Base-by-base conservation (phyloP, 257 asterid species). In the Craterostigma plantagineum region DNA sequence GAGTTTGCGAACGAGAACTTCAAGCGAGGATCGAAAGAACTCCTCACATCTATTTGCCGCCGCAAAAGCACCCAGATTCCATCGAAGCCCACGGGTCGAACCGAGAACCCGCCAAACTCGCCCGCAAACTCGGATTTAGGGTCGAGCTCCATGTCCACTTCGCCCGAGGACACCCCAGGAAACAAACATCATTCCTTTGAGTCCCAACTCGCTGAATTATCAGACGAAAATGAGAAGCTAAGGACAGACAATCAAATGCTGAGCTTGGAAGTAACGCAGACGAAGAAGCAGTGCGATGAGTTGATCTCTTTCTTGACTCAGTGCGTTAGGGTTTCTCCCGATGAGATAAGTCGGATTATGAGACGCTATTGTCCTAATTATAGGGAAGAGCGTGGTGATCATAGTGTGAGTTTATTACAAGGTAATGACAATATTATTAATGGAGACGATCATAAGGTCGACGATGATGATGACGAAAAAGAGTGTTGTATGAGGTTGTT, bases 1-100 rank as follows among this genome's bases (percentile, higher is more conserved):
- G 96, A 85, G 55, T 85, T 85, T 10, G 92, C 94, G 27, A 85
- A 81, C 41, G 92, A 81, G 10, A 52, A 70, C 54, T 85, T 85
- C 66, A 60, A 59, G 70, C 76, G 77, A 43, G 94, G 75, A 14
- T 65, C 73, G 3, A 70, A 61, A 23, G 86, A 75, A 41, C 79
- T 85, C 40, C 83, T 85, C 36, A 49, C 64, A 0, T 68, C 58
- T 9, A 85, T 85, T 36, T 76, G 73, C 7, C 94, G 96, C 14
- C 70, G 94, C 37, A 85, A 77, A 52, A 62, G 4, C 30, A 6
- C 63, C 0, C 73, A 55, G 11, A 55, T n/a, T n/a, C n/a, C 58
- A 7, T 14, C 56, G 3, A 38, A 46, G 13, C 67, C 49, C 43
- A 74, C 64, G 61, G 18, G 57, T 4, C 56, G 15, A 5, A 56